These are phyloP conservation scores for Chrysophaeum taylorii DNA, from an alignment of 352 stramenopile genomes.

Conservation along the genomic window DNA sequence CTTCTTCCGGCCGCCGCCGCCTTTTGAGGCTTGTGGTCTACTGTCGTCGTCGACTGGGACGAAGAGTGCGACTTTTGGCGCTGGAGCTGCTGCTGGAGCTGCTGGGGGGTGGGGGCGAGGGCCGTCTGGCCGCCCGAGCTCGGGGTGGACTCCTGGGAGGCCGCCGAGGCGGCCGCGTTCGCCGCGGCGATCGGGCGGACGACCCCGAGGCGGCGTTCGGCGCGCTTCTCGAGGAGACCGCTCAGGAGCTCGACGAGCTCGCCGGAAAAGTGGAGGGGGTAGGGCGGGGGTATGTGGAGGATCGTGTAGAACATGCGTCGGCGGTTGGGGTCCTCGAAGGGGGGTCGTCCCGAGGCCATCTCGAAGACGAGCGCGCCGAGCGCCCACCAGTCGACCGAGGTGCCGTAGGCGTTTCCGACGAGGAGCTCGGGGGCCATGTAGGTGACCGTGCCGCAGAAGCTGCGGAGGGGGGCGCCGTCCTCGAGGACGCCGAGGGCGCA, in stretches of 20 bases:
- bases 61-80: no score
- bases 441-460: conserved; percentile 62
- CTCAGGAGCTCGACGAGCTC: conserved; percentile 3
- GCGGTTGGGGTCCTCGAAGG: conserved; percentile 10
- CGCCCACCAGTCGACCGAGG: conserved; percentile 64
- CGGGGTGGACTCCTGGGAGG: no score
- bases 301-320: conserved; percentile 16
- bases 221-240: conserved; percentile 3
- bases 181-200: no score
- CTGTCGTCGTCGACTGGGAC: no score
- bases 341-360: conserved; percentile 26
- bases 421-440: conserved; percentile 74
- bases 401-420: conserved; percentile 44
- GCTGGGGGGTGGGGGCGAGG: no score
- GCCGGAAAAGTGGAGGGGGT: conserved; percentile 3
- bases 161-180: no score
- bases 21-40: no score
- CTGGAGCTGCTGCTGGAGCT: no score
- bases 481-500: conserved; percentile 38
- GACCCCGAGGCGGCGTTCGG: conserved; percentile 2
- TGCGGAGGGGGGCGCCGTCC: conserved; percentile 26
- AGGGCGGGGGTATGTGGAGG: conserved; percentile 6
- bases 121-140: no score
- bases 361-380: conserved; percentile 61
- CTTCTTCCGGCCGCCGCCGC: no score